A percentile compares a stretch with the other conserved stretches of the same genome.
Evolutionary conservation across 1,284 basidiomycete species (phyloP).

Genomic region (Rhodotorula sp.): DNA sequence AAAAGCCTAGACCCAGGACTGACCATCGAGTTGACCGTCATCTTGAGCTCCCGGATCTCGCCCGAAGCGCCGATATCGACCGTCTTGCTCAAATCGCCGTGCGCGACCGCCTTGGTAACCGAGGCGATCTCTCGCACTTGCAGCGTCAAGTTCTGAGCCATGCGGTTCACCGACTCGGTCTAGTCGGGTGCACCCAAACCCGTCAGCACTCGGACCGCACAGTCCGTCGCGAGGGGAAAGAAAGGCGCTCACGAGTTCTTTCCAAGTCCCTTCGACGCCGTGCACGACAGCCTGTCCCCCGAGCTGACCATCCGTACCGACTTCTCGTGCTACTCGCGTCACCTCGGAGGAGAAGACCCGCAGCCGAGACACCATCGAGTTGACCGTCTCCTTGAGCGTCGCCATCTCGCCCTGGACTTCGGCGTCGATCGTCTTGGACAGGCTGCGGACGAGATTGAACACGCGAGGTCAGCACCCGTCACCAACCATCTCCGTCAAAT

Average conservation of each 20-base stretch:
- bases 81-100: constrained; percentile 82
- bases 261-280: constrained; percentile 91
- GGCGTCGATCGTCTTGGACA: constrained; percentile 60
- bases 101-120: constrained; percentile 95
- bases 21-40: constrained; percentile 94
- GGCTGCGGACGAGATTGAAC: constrained; percentile 39
- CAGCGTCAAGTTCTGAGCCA: constrained; percentile 90
- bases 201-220: neutral
- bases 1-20: constrained; percentile 1
- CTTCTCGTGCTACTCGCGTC: constrained; percentile 63
- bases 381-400: constrained; percentile 78
- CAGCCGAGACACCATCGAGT: constrained; percentile 76
- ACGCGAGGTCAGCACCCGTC: neutral
- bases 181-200: neutral
- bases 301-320: constrained; percentile 87
- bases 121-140: constrained; percentile 65
- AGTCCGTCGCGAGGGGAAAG: neutral
- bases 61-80: constrained; percentile 96
- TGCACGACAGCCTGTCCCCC: constrained; percentile 90
- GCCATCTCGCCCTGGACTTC: constrained; percentile 90
- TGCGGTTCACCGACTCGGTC: constrained; percentile 58
- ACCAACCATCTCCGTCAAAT: neutral
- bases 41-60: constrained; percentile 89
- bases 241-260: constrained; percentile 30
- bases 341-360: constrained; percentile 78